These are phyloP conservation scores for Phytophthora colocasiae DNA, from an alignment of 352 stramenopile genomes.

Conservation along the genomic window DNA sequence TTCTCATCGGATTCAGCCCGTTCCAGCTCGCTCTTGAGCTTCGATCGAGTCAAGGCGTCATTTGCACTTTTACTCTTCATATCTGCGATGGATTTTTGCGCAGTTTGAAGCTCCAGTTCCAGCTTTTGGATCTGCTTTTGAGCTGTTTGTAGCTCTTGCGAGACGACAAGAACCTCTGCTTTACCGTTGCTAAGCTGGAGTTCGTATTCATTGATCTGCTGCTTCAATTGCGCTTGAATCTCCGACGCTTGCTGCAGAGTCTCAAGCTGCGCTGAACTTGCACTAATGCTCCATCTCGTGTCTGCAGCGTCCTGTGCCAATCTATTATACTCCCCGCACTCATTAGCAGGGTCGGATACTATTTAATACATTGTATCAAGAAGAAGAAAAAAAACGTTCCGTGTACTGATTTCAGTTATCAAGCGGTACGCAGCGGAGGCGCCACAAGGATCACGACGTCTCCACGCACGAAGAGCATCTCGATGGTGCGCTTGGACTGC, in stretches of 20 bases:
- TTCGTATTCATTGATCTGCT: constrained; percentile 50
- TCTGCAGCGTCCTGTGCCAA: constrained; percentile 28
- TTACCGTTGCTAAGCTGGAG: constrained; percentile 46
- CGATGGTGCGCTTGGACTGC: constrained; percentile 94
- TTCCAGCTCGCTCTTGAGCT: constrained; percentile 36
- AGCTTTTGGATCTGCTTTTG: constrained; percentile 46
- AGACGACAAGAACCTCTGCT: constrained; percentile 31
- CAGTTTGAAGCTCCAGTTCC: constrained; percentile 40
- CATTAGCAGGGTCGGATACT: too few relatives aligned
- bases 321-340: too few relatives aligned
- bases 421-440: constrained; percentile 94
- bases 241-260: constrained; percentile 53
- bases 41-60: constrained; percentile 22
- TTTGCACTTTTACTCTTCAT: constrained; percentile 27
- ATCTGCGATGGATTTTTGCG: constrained; percentile 27
- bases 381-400: too few relatives aligned
- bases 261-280: constrained; percentile 49
- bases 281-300: constrained; percentile 48
- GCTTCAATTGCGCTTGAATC: constrained; percentile 36
- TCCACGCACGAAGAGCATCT: constrained; percentile 99
- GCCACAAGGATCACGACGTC: constrained; percentile 99
- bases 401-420: constrained; percentile 2
- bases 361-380: too few relatives aligned
- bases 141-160: constrained; percentile 30
- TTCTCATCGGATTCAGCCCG: constrained; percentile 32